Conservation (phyloP, 148 eudicot species). For the Suaeda aralocaspica region DNA sequence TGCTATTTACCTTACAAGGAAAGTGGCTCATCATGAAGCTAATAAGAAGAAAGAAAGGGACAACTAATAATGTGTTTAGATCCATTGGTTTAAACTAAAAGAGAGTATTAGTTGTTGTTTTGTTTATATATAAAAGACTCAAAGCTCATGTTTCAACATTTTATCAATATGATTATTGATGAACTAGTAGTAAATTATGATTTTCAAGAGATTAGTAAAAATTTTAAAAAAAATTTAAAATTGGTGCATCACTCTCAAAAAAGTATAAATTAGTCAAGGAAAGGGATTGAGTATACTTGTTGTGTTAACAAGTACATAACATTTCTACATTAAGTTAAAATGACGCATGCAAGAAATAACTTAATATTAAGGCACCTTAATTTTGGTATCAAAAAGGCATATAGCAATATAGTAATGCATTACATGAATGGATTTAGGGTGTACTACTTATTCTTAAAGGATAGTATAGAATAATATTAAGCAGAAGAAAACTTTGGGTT, state of each 20-base stretch:
- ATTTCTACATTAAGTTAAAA: neutral
- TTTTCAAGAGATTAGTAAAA: neutral
- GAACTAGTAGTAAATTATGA: conserved; percentile 6
- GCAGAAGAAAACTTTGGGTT: neutral
- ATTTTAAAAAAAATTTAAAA: no score
- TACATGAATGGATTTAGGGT: no score
- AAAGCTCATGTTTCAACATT: neutral
- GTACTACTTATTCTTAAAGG: no score
- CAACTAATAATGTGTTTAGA: conserved; percentile 10
- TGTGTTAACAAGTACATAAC: neutral
- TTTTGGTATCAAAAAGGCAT: neutral
- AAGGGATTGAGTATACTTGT: neutral
- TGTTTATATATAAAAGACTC: conserved; percentile 9
- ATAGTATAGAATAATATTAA: neutral
- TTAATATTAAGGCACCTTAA: neutral
- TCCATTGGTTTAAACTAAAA: conserved; percentile 17
- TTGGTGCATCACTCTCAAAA: no score
- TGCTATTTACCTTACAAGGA: conserved; percentile 5
- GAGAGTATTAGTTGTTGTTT: neutral
- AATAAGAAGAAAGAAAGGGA: neutral
- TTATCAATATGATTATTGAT: neutral
- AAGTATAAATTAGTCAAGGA: neutral
- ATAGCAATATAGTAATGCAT: neutral
- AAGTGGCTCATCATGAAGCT: conserved; percentile 3
- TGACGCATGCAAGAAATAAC: neutral